Evolutionary conservation across 1,284 basidiomycete genomes (phyloP), one percentile per base, ranked within the genome.

Genomic region (Schizopora paradoxa): DNA sequence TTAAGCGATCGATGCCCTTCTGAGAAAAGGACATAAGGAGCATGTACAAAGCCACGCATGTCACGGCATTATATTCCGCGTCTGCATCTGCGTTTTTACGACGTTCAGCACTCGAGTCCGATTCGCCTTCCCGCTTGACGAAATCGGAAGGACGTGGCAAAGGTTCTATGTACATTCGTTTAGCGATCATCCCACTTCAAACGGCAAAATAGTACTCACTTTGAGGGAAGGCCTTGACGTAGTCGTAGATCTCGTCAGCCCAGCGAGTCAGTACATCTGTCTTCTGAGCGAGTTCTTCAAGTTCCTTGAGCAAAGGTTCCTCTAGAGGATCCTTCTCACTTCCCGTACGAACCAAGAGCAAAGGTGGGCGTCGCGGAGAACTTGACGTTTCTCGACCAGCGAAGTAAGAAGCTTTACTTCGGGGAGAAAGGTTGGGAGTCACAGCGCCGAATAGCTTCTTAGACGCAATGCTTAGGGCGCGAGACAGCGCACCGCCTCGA

Each of bases 271-370:
- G 68, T 28, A 95, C 91, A 52, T 90, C 87, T 19, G 94, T 93
- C 74, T 98, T 98, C 71, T 96, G 91, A 7, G 92, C 94, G 0
- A 93, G 66, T 53, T 95, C 89, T 61, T 97, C 93, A 31, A 98
- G 69, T 16, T 66, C 64, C 2, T 71, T 77, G 7, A 97, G 67
- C 6, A 98, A 65, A 47, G 79, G 79, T 48, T 91, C 87, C 56
- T 97, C 93, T 41, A 85, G 69, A 0, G 88, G 83, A 56, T 94
- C 87, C n/a, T 75, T 63, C 46, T 69, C 65, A 6, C 48, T 59
- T n/a, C n/a, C n/a, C n/a, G n/a, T n/a, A 13, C 32, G 45, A 7
- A 42, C 39, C 10, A 66, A 40, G 32, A 79, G 66, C 19, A 80
- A 67, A 34, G 72, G 74, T 2, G 66, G 62, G 31, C 78, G 66